Base-by-base conservation (phyloP, 2,329 filamentous ascomycete genomes). In the Thielaviopsis musarum region DNA sequence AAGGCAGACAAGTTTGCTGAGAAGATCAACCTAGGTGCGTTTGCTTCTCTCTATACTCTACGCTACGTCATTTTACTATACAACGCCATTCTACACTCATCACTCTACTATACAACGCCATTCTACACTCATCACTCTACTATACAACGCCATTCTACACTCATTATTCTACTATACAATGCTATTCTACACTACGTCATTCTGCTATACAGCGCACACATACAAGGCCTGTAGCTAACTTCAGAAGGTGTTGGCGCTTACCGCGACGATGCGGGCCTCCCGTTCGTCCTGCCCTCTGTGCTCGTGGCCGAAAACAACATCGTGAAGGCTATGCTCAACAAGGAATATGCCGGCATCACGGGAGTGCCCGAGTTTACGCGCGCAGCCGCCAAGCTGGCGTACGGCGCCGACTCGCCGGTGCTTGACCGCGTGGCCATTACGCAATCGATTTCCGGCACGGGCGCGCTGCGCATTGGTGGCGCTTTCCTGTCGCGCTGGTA, bases 321-420 rank as follows among this genome's bases (percentile, higher is more conserved):
- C 64, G 79, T 96, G 63, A 76, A 84, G 58, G 77, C 82, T 65
- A 80, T 82, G 67, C 72, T 93, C 69, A 93, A 97, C 82, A 95
- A 97, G 80, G 93, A 97, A 75, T 97, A 97, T 73, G 89, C 91
- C 65, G 90, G 89, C 72, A 98, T 98, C 75, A 97, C 93, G 54
- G 93, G 93, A 78, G 82, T 97, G 53, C 88, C 91, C 65, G 81
- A 90, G 67, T 96, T 98, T 80, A 94, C 91, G 73, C 88, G 87
- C 71, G 88, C 91, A 65, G 91, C 93, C 62, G 91, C 90, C 65
- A 77, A 87, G 70, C 84, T 98, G 62, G 93, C 93, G 68, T 97
- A 96, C 73, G 91, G 91, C 65, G 72, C 81, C 67, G 83, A 88
- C 74, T 93, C 86, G 63, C 74, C 84, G 52, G 85, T 84, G 66